Conservation (phyloP, 1,284 basidiomycete species). For the Exobasidium rhododendri region DNA sequence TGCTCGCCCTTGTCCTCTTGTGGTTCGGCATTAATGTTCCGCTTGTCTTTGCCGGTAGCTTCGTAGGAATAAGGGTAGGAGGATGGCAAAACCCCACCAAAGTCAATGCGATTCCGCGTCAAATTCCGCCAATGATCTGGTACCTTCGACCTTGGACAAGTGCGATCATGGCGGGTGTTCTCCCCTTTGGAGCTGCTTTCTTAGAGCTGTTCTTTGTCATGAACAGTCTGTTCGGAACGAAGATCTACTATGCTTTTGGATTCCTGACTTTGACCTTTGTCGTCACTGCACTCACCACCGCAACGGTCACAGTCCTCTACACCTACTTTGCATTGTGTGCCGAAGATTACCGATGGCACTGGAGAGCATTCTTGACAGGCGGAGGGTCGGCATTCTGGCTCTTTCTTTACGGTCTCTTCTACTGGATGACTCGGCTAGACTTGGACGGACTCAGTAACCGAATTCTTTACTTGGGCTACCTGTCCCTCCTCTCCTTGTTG, state of each 20-base stretch:
- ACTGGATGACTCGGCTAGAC: conserved; percentile 80
- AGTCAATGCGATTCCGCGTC: conserved; percentile 79
- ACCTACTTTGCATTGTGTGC: conserved; percentile 82
- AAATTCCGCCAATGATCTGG: conserved; percentile 56
- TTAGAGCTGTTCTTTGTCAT: conserved; percentile 93
- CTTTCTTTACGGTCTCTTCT: conserved; percentile 74
- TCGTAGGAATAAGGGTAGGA: conserved; percentile 82
- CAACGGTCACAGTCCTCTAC: conserved; percentile 46
- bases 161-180: conserved; percentile 78
- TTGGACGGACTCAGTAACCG: conserved; percentile 79
- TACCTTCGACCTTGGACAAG: conserved; percentile 62
- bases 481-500: conserved; percentile 75
- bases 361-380: conserved; percentile 90
- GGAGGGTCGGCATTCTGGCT: conserved; percentile 93
- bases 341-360: conserved; percentile 97
- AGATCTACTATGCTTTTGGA: conserved; percentile 78
- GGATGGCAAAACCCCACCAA: conserved; percentile 79
- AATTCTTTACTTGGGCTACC: conserved; percentile 85
- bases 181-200: conserved; percentile 94
- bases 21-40: conserved; percentile 96
- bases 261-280: conserved; percentile 85
- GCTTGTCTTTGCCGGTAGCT: conserved; percentile 60
- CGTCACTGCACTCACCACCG: conserved; percentile 67
- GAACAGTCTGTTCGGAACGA: conserved; percentile 86
- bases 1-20: conserved; percentile 81